A percentile compares a stretch with the other conserved stretches of the same genome.
Conservation (phyloP, 1,139 yeast species). For the Sugiyamaella grinbergsii region DNA sequence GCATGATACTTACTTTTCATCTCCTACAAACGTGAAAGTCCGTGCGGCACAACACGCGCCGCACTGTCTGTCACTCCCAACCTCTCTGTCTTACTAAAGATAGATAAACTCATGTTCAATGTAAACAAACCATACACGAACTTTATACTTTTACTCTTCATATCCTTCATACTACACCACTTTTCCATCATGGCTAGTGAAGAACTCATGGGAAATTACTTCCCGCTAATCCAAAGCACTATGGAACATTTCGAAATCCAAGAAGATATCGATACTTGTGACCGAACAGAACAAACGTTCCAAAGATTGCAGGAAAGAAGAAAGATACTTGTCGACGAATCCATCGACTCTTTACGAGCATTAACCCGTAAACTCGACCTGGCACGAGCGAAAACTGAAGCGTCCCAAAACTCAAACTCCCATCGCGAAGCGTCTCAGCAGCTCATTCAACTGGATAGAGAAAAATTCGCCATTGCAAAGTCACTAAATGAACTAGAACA, state of each 20-base stretch:
- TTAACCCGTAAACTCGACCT: conserved; percentile 40
- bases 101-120: too few relatives aligned
- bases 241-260: conserved; percentile 54
- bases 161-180: too few relatives aligned
- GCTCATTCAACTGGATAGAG: conserved; percentile 48
- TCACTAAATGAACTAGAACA: conserved; percentile 59
- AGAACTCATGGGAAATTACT: conserved; percentile 21
- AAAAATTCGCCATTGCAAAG: conserved; percentile 58
- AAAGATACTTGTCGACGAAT: conserved; percentile 27
- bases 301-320: conserved; percentile 28
- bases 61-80: not conserved
- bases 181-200: conserved; percentile 19
- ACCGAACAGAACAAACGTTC: conserved; percentile 29
- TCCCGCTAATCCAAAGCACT: conserved; percentile 36
- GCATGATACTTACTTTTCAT: not conserved
- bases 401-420: conserved; percentile 41
- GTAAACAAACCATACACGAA: not conserved
- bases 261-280: conserved; percentile 47
- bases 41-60: not conserved
- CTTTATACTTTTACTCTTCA: too few relatives aligned
- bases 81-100: not conserved
- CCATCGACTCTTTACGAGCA: conserved; percentile 30
- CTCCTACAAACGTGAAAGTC: not conserved
- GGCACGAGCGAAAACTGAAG: conserved; percentile 37
- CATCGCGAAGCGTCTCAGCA: conserved; percentile 34